Conservation (phyloP, 2,329 filamentous ascomycete genomes). For the Trichoderma lentiforme region DNA sequence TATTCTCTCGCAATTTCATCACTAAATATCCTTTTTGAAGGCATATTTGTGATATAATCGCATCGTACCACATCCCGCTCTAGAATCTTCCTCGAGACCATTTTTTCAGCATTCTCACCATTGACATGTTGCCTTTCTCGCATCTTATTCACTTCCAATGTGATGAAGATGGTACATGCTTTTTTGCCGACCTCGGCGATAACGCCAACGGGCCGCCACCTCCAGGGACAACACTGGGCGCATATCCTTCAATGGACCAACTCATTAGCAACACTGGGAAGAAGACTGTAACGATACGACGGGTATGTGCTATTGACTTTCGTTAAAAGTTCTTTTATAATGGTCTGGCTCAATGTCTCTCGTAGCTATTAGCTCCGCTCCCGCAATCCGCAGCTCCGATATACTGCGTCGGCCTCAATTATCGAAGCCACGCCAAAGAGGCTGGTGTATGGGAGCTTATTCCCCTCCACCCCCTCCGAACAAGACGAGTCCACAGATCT, state of each 20-base stretch:
- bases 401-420: conserved; percentile 30
- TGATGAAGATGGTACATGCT: background rate
- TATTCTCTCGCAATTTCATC: background rate
- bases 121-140: background rate
- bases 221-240: background rate
- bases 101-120: background rate
- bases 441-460: conserved; percentile 5
- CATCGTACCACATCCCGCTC: background rate
- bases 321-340: background rate
- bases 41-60: background rate
- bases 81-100: background rate
- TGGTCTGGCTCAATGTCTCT: background rate
- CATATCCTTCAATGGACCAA: background rate
- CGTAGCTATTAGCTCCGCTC: background rate
- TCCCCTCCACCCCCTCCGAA: background rate
- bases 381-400: conserved; percentile 16
- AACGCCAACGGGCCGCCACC: background rate
- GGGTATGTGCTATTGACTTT: background rate
- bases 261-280: background rate
- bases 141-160: background rate
- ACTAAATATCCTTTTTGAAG: background rate
- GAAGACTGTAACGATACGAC: background rate
- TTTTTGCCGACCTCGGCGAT: background rate
- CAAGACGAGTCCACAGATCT: background rate
- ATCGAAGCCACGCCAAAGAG: conserved; percentile 26